Conservation (phyloP, 2,329 filamentous ascomycete species). For the Monosporascus sp. region DNA sequence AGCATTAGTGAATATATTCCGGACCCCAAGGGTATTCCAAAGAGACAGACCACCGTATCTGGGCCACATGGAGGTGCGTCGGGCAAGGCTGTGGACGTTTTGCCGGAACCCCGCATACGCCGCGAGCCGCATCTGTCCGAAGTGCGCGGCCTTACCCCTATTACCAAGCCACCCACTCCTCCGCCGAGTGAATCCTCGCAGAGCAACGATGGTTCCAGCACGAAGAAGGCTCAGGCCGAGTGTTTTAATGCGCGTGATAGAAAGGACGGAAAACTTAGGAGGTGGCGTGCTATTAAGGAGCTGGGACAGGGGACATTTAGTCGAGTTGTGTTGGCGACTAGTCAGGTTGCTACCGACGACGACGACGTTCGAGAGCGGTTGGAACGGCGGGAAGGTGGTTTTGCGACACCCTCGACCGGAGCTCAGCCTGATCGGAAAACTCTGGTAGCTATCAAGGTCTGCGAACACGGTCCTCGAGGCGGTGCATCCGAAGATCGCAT, state of each 20-base stretch:
- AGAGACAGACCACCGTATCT: slow-evolving; percentile 69
- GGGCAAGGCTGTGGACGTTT: slow-evolving; percentile 20
- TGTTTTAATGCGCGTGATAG: slow-evolving; percentile 67
- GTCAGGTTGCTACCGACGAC: slow-evolving; percentile 55
- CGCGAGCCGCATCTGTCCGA: slow-evolving; percentile 79
- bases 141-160: slow-evolving; percentile 65
- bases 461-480: slow-evolving; percentile 89
- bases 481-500: slow-evolving; percentile 90
- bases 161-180: slow-evolving; percentile 69
- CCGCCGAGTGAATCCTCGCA: slow-evolving; percentile 71
- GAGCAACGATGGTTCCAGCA: slow-evolving; percentile 37
- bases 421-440: slow-evolving; percentile 61
- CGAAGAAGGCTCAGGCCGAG: slow-evolving; percentile 44
- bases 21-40: slow-evolving; percentile 62
- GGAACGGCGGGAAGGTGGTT: slow-evolving; percentile 30
- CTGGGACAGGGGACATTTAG: slow-evolving; percentile 95
- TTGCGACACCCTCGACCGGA: slow-evolving; percentile 23
- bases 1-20: slow-evolving; percentile 88
- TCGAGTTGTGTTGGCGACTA: slow-evolving; percentile 86
- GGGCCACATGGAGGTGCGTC: slow-evolving; percentile 47
- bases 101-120: slow-evolving; percentile 48
- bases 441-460: slow-evolving; percentile 90
- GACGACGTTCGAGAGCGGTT: slow-evolving; percentile 34
- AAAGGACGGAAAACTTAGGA: slow-evolving; percentile 62
- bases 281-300: slow-evolving; percentile 74